A percentile compares a stretch with the other conserved stretches of the same genome.
Conservation (phyloP, 176 grass and related monocot species). For the Oryza rufipogon region DNA sequence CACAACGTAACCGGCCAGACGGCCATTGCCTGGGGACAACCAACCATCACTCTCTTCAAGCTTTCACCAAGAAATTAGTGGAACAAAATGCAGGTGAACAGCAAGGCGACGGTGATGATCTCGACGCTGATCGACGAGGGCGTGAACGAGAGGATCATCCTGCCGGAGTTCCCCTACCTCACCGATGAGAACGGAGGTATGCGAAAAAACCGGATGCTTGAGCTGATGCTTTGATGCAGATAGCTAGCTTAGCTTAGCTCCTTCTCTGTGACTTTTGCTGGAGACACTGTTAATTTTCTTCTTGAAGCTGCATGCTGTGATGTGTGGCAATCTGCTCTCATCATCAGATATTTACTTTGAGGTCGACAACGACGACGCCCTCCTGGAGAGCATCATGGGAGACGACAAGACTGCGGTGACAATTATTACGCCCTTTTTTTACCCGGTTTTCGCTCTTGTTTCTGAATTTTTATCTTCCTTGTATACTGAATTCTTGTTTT, state of each 20-base stretch:
- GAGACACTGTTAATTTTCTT: constrained; percentile 27
- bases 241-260: not conserved
- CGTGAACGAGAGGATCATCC: constrained; percentile 65
- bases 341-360: constrained; percentile 99
- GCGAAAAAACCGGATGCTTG: not conserved
- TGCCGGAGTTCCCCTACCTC: constrained; percentile 72
- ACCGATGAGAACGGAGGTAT: constrained; percentile 95
- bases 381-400: constrained; percentile 66
- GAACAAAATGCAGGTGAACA: constrained; percentile 64
- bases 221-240: not conserved
- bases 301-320: constrained; percentile 31
- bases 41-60: too few species aligned
- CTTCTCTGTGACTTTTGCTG: constrained; percentile 25
- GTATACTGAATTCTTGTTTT: constrained; percentile 1
- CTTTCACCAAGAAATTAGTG: not conserved
- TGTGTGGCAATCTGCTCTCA: constrained; percentile 58
- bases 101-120: constrained; percentile 75
- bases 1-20: too few species aligned
- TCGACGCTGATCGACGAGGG: constrained; percentile 57
- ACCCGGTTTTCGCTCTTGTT: not conserved
- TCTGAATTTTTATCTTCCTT: not conserved
- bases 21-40: too few species aligned
- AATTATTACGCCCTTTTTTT: constrained; percentile 27
- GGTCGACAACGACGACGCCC: constrained; percentile 68
- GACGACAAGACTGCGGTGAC: constrained; percentile 81